Evolutionary conservation across 2,329 filamentous ascomycete genomes (phyloP), one percentile per base, ranked within the genome.

Genomic region (Rhynchosporium secalis): DNA sequence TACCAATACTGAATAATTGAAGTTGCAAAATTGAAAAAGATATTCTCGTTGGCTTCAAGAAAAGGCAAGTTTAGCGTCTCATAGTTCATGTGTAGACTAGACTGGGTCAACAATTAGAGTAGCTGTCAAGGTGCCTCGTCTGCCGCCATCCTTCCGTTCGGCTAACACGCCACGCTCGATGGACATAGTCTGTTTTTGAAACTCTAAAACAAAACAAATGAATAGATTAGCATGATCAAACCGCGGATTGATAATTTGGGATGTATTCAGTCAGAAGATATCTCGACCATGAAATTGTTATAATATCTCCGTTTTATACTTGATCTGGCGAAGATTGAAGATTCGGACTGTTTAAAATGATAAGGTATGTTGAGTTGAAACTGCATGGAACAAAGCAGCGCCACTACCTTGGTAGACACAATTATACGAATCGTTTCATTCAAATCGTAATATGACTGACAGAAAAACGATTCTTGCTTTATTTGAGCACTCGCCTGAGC

Each of bases 121-220:
- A 54, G 51, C 51, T 20, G 51, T 54, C 51, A 41, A 54, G 36
- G 51, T 41, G 7, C 51, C 20, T 20, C 20, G 47, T 28, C 15
- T 31, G 20, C 36, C 36, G 38, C 46, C 7, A 8, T 3, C 46
- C 6, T 41, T 40, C 13, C 20, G 33, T 41, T 20, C 36, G 51
- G 51, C 36, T 41, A 40, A 15, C 13, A 8, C 28, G 9, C 36
- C 33, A 52, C n/a, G 33, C 9, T 36, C 33, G 3, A 6, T 36
- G 5, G 33, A 5, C 5, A 36, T 3, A 29, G 20, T 26, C 36
- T 12, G 1, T 26, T 5, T 28, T 28, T 2, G 36, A 26, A 46
- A 20, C 43, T 20, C n/a, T 26, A 20, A 38, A 26, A 40, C n/a
- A 52, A 41, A 54, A 54, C 9, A 54, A 52, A 38, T 36, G 40